Evolutionary conservation across 192 early-diverging fungal species (phyloP), one percentile per base, ranked within the genome.

Genomic region (Backusella liffmaniae): DNA sequence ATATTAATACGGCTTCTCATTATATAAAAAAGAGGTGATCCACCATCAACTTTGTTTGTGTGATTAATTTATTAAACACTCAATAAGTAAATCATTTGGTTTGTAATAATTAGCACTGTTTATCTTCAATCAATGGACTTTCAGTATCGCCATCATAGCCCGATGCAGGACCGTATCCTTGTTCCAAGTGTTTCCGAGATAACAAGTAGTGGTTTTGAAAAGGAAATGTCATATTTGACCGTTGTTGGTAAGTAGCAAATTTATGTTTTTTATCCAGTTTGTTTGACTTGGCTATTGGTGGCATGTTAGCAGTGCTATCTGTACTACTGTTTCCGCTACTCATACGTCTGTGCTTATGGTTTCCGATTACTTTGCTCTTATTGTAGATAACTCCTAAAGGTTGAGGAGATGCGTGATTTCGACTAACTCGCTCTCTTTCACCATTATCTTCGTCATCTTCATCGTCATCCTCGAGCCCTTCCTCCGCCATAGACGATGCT

Each of bases 101-200:
- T 4, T 26, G 21, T 67, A 7, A 36, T 69, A 39, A n/a, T 69
- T 37, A 42, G 23, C 39, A 26, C 21, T 26, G 16, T 5, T 70
- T 70, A 42, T 70, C 37, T 21, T 70, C 37, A 29, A 67, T 35
- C 32, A 70, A 42, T 15, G 68, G 37, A 70, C 68, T 39, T 70
- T 70, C 68, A 9, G 68, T 70, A 70, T 70, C 68, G 8, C 68
- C 68, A 42, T 70, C 68, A 70, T 70, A 70, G 10, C 68, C 68
- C 26, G 68, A 70, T 70, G 37, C 46, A 29, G 10, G 68, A 15
- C 36, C 12, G 13, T 70, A n/a, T 41, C 39, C 68, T 13, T 21
- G 23, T 70, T 10, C 39, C 1, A 36, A 70, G 13, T 3, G 68
- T 15, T 39, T n/a, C 23, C 36, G 7, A 42, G 68, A 10, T 21